Conservation (phyloP, 495 filamentous ascomycete species). For the Hypoxylon fragiforme region DNA sequence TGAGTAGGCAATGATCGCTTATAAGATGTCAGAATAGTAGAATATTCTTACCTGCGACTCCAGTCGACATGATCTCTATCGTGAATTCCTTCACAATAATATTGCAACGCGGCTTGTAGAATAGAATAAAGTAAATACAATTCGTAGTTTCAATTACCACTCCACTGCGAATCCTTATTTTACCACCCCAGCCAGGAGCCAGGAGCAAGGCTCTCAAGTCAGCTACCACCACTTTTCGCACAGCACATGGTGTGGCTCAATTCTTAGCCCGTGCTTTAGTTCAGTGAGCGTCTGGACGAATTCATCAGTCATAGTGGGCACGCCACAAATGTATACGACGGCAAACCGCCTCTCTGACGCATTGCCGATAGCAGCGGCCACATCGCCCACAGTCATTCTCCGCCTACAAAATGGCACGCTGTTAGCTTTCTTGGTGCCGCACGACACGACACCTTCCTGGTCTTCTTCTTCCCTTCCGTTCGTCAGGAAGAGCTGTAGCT, state of each 20-base stretch:
- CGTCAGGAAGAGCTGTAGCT: slow-evolving; percentile 43
- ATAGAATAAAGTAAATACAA: no score
- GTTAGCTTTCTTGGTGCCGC: slow-evolving; percentile 7
- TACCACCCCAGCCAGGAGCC: no score
- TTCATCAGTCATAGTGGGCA: slow-evolving; percentile 78
- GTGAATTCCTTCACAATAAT: no score
- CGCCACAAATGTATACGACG: slow-evolving; percentile 79
- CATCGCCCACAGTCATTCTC: slow-evolving; percentile 56
- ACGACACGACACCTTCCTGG: slow-evolving; percentile 24
- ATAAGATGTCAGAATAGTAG: background rate
- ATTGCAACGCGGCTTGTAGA: no score
- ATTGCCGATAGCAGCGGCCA: slow-evolving; percentile 51
- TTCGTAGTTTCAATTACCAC: no score
- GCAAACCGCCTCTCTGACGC: slow-evolving; percentile 50
- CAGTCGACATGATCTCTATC: no score
- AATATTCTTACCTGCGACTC: background rate
- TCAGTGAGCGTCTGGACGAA: slow-evolving; percentile 60
- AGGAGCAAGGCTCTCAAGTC: no score
- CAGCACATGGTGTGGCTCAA: slow-evolving; percentile 61
- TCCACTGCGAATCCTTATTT: no score
- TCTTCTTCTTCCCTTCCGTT: slow-evolving; percentile 2
- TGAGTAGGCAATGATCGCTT: background rate
- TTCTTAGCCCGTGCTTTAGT: slow-evolving; percentile 49
- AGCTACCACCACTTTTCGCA: slow-evolving; percentile 93
- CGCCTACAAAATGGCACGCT: slow-evolving; percentile 47